Percentiles rank a stretch among this genome's conserved stretches.
Evolutionary conservation across 768 basidiomycete genomes (phyloP).

Genomic region (Leccinum disarticulatum): DNA sequence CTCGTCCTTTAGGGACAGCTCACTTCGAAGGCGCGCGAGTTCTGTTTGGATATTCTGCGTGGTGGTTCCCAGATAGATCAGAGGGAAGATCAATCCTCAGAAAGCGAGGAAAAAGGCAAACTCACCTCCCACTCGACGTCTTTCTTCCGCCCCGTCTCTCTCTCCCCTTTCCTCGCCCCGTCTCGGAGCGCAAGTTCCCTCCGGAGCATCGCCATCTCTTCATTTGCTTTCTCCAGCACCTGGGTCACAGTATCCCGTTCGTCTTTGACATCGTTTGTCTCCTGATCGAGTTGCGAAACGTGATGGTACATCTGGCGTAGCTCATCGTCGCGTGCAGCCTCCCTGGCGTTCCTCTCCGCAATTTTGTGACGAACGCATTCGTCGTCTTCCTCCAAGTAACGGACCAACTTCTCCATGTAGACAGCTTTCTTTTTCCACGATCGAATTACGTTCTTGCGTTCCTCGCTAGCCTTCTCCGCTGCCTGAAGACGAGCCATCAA

Average conservation of each 20-base stretch:
- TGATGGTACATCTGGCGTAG: conserved; percentile 78
- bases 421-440: conserved; percentile 76
- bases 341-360: conserved; percentile 80
- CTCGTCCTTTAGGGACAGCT: not conserved
- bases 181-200: not conserved
- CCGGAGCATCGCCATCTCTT: conserved; percentile 62
- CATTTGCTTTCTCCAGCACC: conserved; percentile 42
- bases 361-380: conserved; percentile 82
- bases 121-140: not conserved
- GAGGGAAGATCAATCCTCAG: not conserved
- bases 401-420: conserved; percentile 68
- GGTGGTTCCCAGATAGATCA: not conserved
- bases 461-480: conserved; percentile 62
- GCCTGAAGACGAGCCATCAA: conserved; percentile 53
- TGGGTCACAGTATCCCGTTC: conserved; percentile 43
- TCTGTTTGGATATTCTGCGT: not conserved
- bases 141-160: not conserved
- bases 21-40: not conserved
- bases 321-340: conserved; percentile 76
- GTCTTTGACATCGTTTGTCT: conserved; percentile 49
- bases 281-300: conserved; percentile 73
- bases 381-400: conserved; percentile 80
- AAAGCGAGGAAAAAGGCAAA: not conserved
- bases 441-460: conserved; percentile 52
- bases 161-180: not conserved